Base-by-base conservation (phyloP, 805 yeast genomes). In the Pichia ethanolica region DNA sequence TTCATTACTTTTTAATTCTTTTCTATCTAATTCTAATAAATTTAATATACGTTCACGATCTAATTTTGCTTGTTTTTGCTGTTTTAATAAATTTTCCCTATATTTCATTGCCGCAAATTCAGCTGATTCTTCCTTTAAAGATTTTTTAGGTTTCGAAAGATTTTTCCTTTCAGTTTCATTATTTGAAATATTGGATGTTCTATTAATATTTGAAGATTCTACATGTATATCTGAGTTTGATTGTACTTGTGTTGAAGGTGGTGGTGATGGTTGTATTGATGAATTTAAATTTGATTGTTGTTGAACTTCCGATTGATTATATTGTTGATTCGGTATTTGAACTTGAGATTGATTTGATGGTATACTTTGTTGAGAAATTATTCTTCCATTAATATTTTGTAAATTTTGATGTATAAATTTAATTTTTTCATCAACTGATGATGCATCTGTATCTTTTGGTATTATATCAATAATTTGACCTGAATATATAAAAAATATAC, bases 11-110 rank as follows among this genome's bases (percentile, higher is more conserved):
- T 46, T 41, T 37, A 53, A 52, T 42, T 62, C 65, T 37, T 47
- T 50, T 49, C 75, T 67, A 59, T 82, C 88, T 1, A 77, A 72
- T 51, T 73, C 66, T 42, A 85, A 63, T 25, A 82, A 64, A 44
- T 70, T 68, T 46, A 79, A 61, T 11, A 85, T 74, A 27, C 89
- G 69, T 47, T 75, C 73, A 37, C 75, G 73, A 52, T 85, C 90
- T 42, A 73, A 74, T 25, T 57, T 60, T 5, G 70, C 79, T 9
- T 61, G 59, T 44, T 56, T 55, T 35, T 65, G 68, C 44, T 71
- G 67, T 46, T 62, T 65, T 3, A 63, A 52, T 33, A 68, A 61
- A 42, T 71, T 71, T 37, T 73, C 72, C 45, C 68, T 65, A 46
- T 72, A 72, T 36, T 54, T 65, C 51, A 54, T 58, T 20, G 71